Evolutionary conservation across 257 asterid species (phyloP).

Genomic region (Lycium ferocissimum): DNA sequence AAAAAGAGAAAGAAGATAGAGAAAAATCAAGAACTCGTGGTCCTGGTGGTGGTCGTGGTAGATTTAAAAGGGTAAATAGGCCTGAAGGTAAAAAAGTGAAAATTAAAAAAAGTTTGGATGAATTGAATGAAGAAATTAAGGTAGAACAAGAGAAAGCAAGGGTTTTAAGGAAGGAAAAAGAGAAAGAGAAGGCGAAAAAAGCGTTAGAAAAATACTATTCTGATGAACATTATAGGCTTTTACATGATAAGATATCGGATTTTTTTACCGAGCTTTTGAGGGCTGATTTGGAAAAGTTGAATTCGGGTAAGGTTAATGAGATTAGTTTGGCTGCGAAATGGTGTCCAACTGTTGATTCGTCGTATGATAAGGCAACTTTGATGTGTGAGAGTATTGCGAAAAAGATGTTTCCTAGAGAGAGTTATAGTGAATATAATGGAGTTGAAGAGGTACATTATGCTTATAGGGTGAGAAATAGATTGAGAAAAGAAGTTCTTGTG

Average conservation of each 20-base stretch:
- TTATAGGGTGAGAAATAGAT: constrained; percentile 54
- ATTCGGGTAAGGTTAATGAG: constrained; percentile 36
- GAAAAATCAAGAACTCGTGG: neutral
- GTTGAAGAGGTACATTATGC: constrained; percentile 52
- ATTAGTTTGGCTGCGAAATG: constrained; percentile 65
- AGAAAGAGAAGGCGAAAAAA: constrained; percentile 41
- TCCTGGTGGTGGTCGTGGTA: constrained; percentile 17
- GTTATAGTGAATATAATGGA: constrained; percentile 37
- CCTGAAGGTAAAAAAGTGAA: constrained; percentile 40
- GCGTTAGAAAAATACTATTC: constrained; percentile 43
- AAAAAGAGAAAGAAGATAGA: constrained; percentile 23
- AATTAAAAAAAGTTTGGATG: constrained; percentile 27
- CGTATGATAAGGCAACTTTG: constrained; percentile 59
- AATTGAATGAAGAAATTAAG: constrained; percentile 32
- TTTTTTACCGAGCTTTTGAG: constrained; percentile 51
- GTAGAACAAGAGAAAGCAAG: constrained; percentile 48
- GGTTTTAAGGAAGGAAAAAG: constrained; percentile 42
- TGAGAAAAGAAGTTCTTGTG: constrained; percentile 63
- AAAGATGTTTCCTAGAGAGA: constrained; percentile 49
- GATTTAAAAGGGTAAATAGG: constrained; percentile 20
- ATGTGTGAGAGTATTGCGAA: constrained; percentile 55
- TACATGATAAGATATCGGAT: constrained; percentile 50
- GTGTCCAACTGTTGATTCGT: constrained; percentile 66
- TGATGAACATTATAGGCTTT: constrained; percentile 46
- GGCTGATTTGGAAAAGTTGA: constrained; percentile 45